These are phyloP conservation scores for Phragmites australis DNA, from an alignment of 176 grass and related monocot species.

Conservation along the genomic window DNA sequence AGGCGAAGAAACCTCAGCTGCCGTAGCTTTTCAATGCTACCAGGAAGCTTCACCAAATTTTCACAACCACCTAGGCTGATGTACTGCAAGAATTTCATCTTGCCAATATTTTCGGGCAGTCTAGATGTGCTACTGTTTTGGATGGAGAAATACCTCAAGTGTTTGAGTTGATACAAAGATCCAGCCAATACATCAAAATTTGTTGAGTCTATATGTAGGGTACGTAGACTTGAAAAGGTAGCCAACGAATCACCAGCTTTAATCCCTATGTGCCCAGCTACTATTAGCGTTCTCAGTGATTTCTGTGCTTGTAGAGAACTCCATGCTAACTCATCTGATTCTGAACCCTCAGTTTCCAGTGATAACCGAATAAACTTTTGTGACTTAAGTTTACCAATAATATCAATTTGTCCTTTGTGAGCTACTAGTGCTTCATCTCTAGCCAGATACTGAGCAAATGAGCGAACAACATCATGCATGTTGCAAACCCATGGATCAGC, in stretches of 20 bases:
- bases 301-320: not conserved
- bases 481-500: not conserved
- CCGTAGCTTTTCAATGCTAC: not conserved
- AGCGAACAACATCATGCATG: slow-evolving; percentile 35
- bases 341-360: not conserved
- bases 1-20: slow-evolving; percentile 7
- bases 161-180: slow-evolving; percentile 30
- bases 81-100: slow-evolving; percentile 38
- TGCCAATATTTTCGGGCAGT: not conserved
- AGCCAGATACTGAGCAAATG: slow-evolving; percentile 15
- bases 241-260: not conserved
- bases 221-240: not conserved
- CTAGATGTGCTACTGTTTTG: not conserved
- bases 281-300: slow-evolving; percentile 9
- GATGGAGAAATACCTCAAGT: slow-evolving; percentile 39
- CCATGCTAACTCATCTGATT: not conserved
- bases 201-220: not conserved
- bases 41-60: slow-evolving; percentile 15
- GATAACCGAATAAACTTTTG: slow-evolving; percentile 4
- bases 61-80: not conserved
- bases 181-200: not conserved
- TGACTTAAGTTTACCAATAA: not conserved
- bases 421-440: not conserved
- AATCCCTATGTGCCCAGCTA: not conserved
- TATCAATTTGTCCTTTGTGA: not conserved